phyloP scores from a whole-genome alignment of 352 stramenopile genomes.

The Phytophthora niederhauseri region DNA sequence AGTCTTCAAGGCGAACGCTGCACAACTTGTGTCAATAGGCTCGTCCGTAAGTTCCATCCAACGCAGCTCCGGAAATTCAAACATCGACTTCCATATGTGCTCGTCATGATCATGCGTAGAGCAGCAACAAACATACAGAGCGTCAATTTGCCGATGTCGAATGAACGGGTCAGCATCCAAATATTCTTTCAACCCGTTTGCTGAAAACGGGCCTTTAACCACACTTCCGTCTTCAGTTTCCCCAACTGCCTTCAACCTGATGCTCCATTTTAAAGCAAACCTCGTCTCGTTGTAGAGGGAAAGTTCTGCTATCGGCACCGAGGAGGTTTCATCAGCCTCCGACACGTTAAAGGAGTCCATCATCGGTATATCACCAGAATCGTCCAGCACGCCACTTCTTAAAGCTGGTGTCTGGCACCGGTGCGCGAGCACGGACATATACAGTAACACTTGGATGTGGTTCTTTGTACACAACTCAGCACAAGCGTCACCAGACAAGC shows the following conservation, averaged over 20 bases:
- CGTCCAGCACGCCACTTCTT: conserved; percentile 18
- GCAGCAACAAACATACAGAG: conserved; percentile 72
- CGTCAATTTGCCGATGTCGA: conserved; percentile 39
- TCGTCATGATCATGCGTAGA: conserved; percentile 41
- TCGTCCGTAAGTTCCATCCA: conserved; percentile 83
- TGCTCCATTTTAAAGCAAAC: conserved; percentile 69
- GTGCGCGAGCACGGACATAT: conserved; percentile 68
- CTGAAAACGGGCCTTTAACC: conserved; percentile 55
- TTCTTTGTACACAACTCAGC: conserved; percentile 57
- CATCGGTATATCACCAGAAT: conserved; percentile 66
- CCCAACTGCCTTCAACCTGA: conserved; percentile 40
- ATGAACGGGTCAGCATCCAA: conserved; percentile 51
- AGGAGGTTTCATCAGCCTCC: conserved; percentile 50
- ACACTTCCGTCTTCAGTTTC: conserved; percentile 24
- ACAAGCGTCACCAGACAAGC: conserved; percentile 41
- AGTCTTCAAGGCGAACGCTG: conserved; percentile 56
- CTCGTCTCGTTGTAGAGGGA: conserved; percentile 67
- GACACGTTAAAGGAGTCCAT: conserved; percentile 64
- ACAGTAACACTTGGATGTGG: conserved; percentile 65
- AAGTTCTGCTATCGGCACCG: conserved; percentile 68
- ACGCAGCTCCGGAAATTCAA: conserved; percentile 72
- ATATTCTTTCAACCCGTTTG: conserved; percentile 60
- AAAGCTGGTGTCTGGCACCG: conserved; percentile 24
- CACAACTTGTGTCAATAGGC: conserved; percentile 54
- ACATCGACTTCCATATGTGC: conserved; percentile 67